A percentile compares a stretch with the other conserved stretches of the same genome.
These are phyloP conservation scores for Cantharellus anzutake DNA, from an alignment of 768 basidiomycete species.

Conservation along the genomic window DNA sequence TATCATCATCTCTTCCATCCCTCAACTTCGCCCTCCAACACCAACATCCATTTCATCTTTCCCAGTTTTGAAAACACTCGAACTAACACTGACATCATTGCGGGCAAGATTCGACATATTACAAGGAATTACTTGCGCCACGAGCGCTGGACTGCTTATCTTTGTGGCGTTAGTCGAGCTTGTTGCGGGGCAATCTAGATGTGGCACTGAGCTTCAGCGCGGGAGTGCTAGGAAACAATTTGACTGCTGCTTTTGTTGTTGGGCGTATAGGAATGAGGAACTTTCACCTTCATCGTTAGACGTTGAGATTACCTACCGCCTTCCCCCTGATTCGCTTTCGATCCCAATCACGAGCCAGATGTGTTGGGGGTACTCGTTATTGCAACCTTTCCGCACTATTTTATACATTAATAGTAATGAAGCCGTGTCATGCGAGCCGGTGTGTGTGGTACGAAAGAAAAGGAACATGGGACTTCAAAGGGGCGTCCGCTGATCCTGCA, in stretches of 20 bases:
- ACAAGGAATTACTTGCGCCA: conserved; percentile 62
- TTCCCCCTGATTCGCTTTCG: no score
- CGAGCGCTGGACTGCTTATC: conserved; percentile 68
- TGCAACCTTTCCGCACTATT: no score
- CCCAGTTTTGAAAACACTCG: background rate
- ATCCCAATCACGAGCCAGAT: no score
- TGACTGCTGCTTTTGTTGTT: conserved; percentile 33
- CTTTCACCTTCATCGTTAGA: no score
- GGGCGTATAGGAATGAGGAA: conserved; percentile 40
- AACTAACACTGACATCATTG: background rate
- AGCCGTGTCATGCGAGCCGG: no score
- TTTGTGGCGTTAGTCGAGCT: conserved; percentile 75
- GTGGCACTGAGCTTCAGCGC: conserved; percentile 31
- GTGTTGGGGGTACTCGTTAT: no score
- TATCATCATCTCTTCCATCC: conserved; percentile 34
- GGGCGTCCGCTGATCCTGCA: no score
- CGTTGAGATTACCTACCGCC: no score
- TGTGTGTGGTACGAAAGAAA: no score
- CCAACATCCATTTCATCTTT: conserved; percentile 4
- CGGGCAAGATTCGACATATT: background rate
- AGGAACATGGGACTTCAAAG: no score
- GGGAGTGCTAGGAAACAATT: conserved; percentile 21
- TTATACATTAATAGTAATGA: no score
- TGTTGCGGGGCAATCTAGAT: conserved; percentile 72
- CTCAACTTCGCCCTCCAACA: conserved; percentile 11